A percentile compares a stretch with the other conserved stretches of the same genome.
Conservation (phyloP, 495 filamentous ascomycete species). For the Astrothelium macrocarpum region DNA sequence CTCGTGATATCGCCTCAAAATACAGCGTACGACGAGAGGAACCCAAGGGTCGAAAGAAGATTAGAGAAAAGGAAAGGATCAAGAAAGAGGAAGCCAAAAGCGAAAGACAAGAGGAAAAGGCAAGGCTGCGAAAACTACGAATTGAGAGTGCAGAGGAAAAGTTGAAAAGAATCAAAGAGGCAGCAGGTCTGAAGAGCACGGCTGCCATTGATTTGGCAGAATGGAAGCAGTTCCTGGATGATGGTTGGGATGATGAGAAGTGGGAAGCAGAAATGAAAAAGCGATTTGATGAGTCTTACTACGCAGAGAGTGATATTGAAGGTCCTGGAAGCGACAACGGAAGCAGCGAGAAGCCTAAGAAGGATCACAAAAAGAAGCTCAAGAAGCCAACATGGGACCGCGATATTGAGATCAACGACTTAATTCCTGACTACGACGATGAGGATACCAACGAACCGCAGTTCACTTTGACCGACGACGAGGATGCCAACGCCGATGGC, state of each 20-base stretch:
- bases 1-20: conserved; percentile 69
- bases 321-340: conserved; percentile 38
- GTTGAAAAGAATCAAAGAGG: conserved; percentile 71
- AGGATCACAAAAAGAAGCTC: conserved; percentile 51
- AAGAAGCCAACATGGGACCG: conserved; percentile 96
- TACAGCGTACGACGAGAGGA: conserved; percentile 79
- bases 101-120: conserved; percentile 68
- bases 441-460: conserved; percentile 40
- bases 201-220: conserved; percentile 62
- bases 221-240: conserved; percentile 73
- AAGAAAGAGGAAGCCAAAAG: conserved; percentile 70
- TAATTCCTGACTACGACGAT: conserved; percentile 75
- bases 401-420: conserved; percentile 90
- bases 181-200: conserved; percentile 60
- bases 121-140: conserved; percentile 73
- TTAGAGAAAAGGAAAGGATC: conserved; percentile 63
- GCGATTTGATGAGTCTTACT: conserved; percentile 81
- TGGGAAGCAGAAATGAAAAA: conserved; percentile 87
- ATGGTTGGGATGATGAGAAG: conserved; percentile 70
- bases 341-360: conserved; percentile 40
- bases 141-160: conserved; percentile 80
- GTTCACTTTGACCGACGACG: conserved; percentile 43
- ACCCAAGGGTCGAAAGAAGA: conserved; percentile 61
- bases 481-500: conserved; percentile 32
- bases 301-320: conserved; percentile 49